These are phyloP conservation scores for Colletotrichum eremochloae DNA, from an alignment of 2,329 filamentous ascomycete species.

Conservation along the genomic window DNA sequence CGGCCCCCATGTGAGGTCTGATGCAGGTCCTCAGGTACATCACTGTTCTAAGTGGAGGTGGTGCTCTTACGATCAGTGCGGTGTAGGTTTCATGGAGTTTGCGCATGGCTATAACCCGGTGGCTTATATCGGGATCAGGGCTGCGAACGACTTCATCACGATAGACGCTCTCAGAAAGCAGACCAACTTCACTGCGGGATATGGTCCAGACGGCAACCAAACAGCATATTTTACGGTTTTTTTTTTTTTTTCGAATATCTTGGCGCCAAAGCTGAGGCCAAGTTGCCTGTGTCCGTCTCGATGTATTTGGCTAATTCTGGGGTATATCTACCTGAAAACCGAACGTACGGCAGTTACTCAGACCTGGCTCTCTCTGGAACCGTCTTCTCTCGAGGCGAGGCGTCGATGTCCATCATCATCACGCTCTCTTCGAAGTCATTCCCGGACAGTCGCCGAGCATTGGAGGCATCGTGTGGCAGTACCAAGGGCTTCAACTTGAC, in stretches of 20 bases:
- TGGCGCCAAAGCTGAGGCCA: constrained; percentile 45
- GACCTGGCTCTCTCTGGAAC: constrained; percentile 42
- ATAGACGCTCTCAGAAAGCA: constrained; percentile 38
- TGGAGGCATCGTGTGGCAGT: constrained; percentile 46
- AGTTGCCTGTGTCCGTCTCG: constrained; percentile 47
- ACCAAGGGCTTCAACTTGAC: constrained; percentile 49
- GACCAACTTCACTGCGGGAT: constrained; percentile 46
- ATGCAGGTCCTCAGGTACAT: constrained; percentile 47
- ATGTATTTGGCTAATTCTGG: constrained; percentile 49
- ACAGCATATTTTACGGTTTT: constrained; percentile 36
- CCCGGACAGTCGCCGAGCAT: constrained; percentile 48
- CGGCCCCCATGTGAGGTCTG: constrained; percentile 46
- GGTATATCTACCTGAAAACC: constrained; percentile 44
- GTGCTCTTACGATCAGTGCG: constrained; percentile 45
- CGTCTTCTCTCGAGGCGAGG: constrained; percentile 44
- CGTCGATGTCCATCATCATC: constrained; percentile 48
- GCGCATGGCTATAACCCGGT: too few relatives aligned
- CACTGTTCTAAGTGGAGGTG: constrained; percentile 47
- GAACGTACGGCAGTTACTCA: constrained; percentile 45
- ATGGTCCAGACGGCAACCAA: constrained; percentile 43
- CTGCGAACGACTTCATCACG: constrained; percentile 47
- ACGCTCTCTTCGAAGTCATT: constrained; percentile 46
- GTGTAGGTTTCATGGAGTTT: constrained; percentile 41
- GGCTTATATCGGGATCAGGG: constrained; percentile 37
- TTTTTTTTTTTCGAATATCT: constrained; percentile 46